Base-by-base conservation (phyloP, 2,329 filamentous ascomycete genomes). In the Clarireedia homoeocarpa region DNA sequence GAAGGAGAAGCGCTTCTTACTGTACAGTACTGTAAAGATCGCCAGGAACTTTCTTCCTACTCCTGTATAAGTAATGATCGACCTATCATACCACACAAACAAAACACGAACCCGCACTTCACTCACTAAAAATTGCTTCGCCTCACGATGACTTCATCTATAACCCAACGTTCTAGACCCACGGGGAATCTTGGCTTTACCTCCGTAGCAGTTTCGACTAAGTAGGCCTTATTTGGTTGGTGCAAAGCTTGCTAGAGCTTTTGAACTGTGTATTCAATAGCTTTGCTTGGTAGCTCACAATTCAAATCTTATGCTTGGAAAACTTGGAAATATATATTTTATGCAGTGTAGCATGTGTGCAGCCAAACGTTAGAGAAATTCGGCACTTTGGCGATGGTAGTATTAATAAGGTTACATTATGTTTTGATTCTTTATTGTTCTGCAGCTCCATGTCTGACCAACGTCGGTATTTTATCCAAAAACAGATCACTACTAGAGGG, bases 391-490 rank as follows among this genome's bases (percentile, higher is more conserved):
- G 12, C 12, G 10, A 34, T 34, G 30, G 30, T 34, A 34, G 30
- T 34, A 34, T 12, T 12, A 34, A 34, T 34, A 34, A 34, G 30
- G 30, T 34, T 44, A 23, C 40, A 44, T 6, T 44, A 44, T 17
- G 10, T 44, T 20, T 17, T 40, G 17, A 15, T 40, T 40, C 5
- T 12, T 15, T 14, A 40, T 40, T 17, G 2, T 44, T 12, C 23
- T 6, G 40, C 40, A 10, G 15, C 40, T 44, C 40, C 17, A 44
- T 17, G 23, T 23, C 23, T 9, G 40, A 14, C 23, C n/a, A 23
- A 23, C 23, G 9, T 10, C 23, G 40, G 12, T 24, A 20, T 44
- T 44, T 17, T 54, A 55, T 55, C 46, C 52, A 55, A 55, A 50
- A n/a, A 20, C 40, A 42, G 17, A 14, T n/a, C n/a, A 14, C 38